These are phyloP conservation scores for Priceomyces castillae DNA, from an alignment of 805 yeast species.

Conservation along the genomic window DNA sequence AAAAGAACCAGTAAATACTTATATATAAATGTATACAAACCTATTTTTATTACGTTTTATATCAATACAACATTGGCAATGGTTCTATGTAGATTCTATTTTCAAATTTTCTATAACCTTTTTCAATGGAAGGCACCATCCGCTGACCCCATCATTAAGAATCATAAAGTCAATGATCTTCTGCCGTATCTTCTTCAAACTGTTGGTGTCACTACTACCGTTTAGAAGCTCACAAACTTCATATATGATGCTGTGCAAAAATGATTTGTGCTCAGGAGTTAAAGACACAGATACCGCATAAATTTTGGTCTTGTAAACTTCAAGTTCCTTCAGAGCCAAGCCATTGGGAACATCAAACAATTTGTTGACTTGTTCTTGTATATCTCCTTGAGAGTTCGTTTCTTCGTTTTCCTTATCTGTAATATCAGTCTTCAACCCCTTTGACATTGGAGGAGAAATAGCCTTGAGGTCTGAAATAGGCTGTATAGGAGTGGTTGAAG, in stretches of 20 bases:
- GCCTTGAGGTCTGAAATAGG: neutral
- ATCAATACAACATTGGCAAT: neutral
- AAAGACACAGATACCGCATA: slow-evolving; percentile 2
- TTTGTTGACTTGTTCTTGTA: neutral
- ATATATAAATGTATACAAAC: too few relatives aligned
- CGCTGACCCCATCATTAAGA: slow-evolving; percentile 51
- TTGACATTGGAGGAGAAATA: neutral
- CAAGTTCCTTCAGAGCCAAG: slow-evolving; percentile 42
- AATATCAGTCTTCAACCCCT: neutral
- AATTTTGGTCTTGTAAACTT: slow-evolving; percentile 44
- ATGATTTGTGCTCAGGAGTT: slow-evolving; percentile 9
- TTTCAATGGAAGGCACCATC: slow-evolving; percentile 68
- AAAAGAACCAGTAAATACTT: too few relatives aligned
- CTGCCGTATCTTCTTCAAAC: slow-evolving; percentile 22
- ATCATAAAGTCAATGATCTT: slow-evolving; percentile 52
- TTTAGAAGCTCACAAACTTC: neutral
- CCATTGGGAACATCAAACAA: slow-evolving; percentile 25
- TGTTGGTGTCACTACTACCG: neutral
- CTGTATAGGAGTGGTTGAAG: neutral
- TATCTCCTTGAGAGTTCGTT: neutral
- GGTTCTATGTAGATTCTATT: neutral
- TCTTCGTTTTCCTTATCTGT: neutral
- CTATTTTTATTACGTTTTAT: neutral
- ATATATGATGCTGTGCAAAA: slow-evolving; percentile 8
- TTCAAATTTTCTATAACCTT: slow-evolving; percentile 34